Evolutionary conservation across 2,329 filamentous ascomycete genomes (phyloP).

Genomic region (Ceratocystis smalleyi): DNA sequence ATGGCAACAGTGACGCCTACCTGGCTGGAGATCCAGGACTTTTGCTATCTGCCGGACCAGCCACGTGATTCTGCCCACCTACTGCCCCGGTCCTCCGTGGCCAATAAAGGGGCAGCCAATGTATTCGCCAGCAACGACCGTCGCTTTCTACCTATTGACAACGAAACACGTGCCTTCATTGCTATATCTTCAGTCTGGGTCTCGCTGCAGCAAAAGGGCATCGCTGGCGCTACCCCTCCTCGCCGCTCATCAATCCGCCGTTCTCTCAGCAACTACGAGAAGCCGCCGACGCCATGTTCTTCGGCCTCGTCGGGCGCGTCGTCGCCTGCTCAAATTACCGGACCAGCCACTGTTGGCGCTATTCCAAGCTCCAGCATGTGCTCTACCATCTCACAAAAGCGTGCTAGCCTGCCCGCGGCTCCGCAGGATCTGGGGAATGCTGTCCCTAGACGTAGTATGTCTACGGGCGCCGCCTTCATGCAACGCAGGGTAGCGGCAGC

Average conservation of each 20-base stretch:
- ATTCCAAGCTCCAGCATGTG: background rate
- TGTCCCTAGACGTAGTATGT: constrained; percentile 18
- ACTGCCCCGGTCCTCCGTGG: constrained; percentile 6
- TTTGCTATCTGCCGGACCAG: constrained; percentile 12
- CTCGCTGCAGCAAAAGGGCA: constrained; percentile 19
- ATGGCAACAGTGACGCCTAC: constrained; percentile 51
- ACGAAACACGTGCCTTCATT: constrained; percentile 19
- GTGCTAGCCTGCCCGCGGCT: constrained; percentile 6
- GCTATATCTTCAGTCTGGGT: constrained; percentile 21
- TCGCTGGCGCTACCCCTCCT: constrained; percentile 6
- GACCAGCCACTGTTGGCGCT: background rate
- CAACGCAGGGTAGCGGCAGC: constrained; percentile 15
- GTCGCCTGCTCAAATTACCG: background rate
- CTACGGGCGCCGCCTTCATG: constrained; percentile 21
- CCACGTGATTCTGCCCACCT: background rate
- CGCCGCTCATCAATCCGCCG: constrained; percentile 10
- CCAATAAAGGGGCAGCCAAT: background rate
- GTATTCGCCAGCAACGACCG: constrained; percentile 10
- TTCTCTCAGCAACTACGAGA: constrained; percentile 3
- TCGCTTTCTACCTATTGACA: constrained; percentile 19
- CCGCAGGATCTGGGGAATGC: background rate
- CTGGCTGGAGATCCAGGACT: constrained; percentile 52
- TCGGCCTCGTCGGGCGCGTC: constrained; percentile 5
- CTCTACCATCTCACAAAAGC: background rate
- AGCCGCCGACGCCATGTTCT: background rate